These are phyloP conservation scores for Xylariaceae sp. DNA, from an alignment of 2,329 filamentous ascomycete genomes.

Conservation along the genomic window DNA sequence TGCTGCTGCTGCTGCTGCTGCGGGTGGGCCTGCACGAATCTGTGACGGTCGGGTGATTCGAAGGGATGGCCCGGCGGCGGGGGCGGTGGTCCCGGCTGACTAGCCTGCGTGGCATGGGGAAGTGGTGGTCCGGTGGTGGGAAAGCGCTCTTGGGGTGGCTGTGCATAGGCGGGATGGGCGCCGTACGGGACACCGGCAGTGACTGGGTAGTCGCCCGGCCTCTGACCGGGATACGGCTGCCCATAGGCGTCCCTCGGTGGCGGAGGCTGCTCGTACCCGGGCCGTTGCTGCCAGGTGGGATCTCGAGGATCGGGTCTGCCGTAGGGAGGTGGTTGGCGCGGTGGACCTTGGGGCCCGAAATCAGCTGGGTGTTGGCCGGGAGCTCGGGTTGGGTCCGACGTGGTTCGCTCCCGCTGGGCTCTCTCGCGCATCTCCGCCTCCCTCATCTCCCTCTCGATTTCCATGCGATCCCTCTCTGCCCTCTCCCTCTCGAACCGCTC, in stretches of 20 bases:
- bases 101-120: conserved; percentile 28
- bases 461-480: conserved; percentile 18
- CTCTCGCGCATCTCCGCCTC: conserved; percentile 31
- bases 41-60: conserved; percentile 48
- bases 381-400: conserved; percentile 44
- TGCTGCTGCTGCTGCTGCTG: conserved; percentile 24
- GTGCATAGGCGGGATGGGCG: conserved; percentile 32
- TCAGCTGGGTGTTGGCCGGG: conserved; percentile 41
- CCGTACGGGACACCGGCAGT: conserved; percentile 37
- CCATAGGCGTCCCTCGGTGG: conserved; percentile 37
- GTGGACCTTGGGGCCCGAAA: conserved; percentile 36
- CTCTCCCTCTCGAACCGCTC: conserved; percentile 39
- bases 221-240: conserved; percentile 36
- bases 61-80: conserved; percentile 30
- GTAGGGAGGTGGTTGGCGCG: conserved; percentile 36
- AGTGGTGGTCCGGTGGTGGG: conserved; percentile 28
- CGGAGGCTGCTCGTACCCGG: conserved; percentile 35
- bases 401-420: conserved; percentile 39
- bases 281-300: conserved; percentile 32
- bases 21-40: conserved; percentile 30
- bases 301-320: conserved; percentile 26
- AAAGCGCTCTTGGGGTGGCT: conserved; percentile 36
- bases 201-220: conserved; percentile 45
- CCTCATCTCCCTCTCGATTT: conserved; percentile 16
- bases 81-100: conserved; percentile 20